Evolutionary conservation across 768 basidiomycete genomes (phyloP).

Genomic region (Neoboletus magnificus): DNA sequence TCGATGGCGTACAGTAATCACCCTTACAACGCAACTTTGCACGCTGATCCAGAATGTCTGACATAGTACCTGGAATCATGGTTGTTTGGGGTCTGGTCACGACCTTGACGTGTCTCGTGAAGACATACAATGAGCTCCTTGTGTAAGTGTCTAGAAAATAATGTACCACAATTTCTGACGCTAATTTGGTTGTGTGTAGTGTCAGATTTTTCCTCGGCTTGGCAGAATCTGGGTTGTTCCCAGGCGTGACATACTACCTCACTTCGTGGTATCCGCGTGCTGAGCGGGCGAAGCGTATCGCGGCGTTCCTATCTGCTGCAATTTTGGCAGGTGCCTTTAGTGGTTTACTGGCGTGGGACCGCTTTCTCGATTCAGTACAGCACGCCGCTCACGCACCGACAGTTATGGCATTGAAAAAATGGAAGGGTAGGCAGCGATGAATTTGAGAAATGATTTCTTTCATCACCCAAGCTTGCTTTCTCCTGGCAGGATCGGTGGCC

Average conservation of each 20-base stretch:
- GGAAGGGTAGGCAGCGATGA: constrained; percentile 33
- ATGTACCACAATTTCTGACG: not conserved
- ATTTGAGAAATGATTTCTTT: constrained; percentile 6
- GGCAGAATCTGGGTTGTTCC: constrained; percentile 43
- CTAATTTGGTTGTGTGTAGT: constrained; percentile 15
- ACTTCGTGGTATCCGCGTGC: constrained; percentile 57
- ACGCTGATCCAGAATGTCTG: constrained; percentile 3
- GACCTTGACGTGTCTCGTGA: constrained; percentile 38
- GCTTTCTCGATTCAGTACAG: not conserved
- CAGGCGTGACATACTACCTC: constrained; percentile 40
- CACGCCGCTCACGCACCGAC: not conserved
- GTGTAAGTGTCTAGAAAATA: constrained; percentile 22
- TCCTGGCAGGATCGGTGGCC: constrained; percentile 24
- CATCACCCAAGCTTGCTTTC: not conserved
- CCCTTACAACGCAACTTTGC: not conserved
- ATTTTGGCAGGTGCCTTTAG: constrained; percentile 49
- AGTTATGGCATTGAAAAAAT: constrained; percentile 35
- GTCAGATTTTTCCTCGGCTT: constrained; percentile 43
- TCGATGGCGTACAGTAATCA: constrained; percentile 27
- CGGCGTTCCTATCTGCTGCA: constrained; percentile 58
- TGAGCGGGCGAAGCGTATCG: constrained; percentile 54
- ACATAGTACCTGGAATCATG: constrained; percentile 38
- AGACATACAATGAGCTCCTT: constrained; percentile 26
- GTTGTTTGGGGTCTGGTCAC: constrained; percentile 36
- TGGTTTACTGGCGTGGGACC: constrained; percentile 44